phyloP scores from a whole-genome alignment of 73 alveolate genomes.

The Tetrahymena borealis region DNA sequence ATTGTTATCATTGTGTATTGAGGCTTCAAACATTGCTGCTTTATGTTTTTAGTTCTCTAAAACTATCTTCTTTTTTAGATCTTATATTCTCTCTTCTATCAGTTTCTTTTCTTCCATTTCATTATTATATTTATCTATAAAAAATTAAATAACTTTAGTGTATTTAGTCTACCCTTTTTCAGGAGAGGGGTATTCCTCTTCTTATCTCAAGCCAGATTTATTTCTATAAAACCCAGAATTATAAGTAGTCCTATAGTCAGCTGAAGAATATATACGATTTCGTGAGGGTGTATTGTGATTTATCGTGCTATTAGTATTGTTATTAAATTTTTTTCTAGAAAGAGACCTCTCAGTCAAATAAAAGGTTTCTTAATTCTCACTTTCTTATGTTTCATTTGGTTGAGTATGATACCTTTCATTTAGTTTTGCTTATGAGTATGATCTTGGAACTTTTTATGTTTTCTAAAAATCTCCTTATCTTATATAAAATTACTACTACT shows the following conservation, averaged over 20 bases:
- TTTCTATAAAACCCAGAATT: neutral
- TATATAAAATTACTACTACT: neutral
- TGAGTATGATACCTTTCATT: neutral
- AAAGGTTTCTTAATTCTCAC: neutral
- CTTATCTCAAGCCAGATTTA: neutral
- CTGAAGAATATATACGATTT: neutral
- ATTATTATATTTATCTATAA: neutral
- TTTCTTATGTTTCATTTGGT: neutral
- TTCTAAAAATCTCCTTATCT: neutral
- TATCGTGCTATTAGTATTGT: neutral
- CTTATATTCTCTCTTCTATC: neutral
- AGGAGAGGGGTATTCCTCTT: neutral
- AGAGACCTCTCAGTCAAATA: neutral
- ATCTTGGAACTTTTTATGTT: neutral
- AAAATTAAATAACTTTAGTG: neutral
- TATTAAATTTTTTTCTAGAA: neutral
- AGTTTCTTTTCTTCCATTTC: neutral
- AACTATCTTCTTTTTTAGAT: neutral
- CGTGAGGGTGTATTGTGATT: neutral
- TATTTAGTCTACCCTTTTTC: neutral
- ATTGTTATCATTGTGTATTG: neutral
- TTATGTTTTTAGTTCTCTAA: neutral
- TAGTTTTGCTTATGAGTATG: neutral
- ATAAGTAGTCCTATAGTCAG: neutral
- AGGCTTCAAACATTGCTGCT: neutral